Base-by-base conservation (phyloP, 139 green algal genomes). In the Gonium pectorale region DNA sequence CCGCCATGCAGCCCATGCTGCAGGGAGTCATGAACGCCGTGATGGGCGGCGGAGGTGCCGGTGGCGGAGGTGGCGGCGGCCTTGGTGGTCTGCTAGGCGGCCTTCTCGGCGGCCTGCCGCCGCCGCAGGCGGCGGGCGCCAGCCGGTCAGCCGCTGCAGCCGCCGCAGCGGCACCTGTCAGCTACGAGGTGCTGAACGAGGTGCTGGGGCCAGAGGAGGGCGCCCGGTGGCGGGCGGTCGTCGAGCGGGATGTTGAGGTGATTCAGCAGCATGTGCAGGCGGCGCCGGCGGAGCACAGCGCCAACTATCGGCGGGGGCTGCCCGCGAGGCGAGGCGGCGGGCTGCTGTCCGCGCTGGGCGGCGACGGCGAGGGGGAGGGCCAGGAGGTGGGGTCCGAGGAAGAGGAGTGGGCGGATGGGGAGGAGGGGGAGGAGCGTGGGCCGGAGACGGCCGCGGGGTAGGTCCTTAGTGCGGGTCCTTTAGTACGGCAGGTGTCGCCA, bases 1-100 rank as follows among this genome's bases (percentile, higher is more conserved):
- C 89, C 9, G 73, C 72, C 38, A 92, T 92, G 89, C 83, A 88
- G 43, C 89, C 89, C 17, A 66, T 92, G 51, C 70, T 92, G 3
- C 78, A 63, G 33, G 26, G 29, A 24, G 37, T 80, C 22, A 72
- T 87, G 56, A 67, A 74, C 0, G 54, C 38, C 6, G 41, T 84
- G 24, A 46, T 92, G 83, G 41, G 88, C 27, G 75, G 75, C 40
- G 74, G 74, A 35, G 74, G 52, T 26, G 71, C 33, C 5, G 71
- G 31, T 37, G 89, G 66, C 5, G 63, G 79, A 31, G 83, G 77
- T 2, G 81, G 81, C 26, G 89, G 67, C 33, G 87, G 64, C 15
- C 80, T 51, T 8, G 49, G 40, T 24, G 85, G 85, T 19, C 75
- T 85, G 40, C 68, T 88, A 29, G 85, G 88, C 22, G 67, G 74